Conservation (phyloP, 257 asterid species). For the Fraxinus cuspidata region DNA sequence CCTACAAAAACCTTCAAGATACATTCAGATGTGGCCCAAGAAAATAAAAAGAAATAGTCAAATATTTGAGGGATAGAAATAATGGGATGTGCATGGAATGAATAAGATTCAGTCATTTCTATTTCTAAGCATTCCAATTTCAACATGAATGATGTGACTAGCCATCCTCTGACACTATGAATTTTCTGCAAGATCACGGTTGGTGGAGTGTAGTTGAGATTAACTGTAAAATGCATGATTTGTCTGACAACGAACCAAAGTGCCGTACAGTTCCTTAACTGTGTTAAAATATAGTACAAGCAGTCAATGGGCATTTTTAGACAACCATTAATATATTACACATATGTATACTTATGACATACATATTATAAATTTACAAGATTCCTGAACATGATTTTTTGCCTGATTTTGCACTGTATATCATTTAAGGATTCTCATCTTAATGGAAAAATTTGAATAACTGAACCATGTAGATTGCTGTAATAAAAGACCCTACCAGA, state of each 20-base stretch:
- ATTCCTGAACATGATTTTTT: neutral
- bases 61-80: neutral
- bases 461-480: neutral
- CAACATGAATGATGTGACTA: neutral
- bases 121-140: neutral
- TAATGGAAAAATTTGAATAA: neutral
- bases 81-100: neutral
- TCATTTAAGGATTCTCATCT: neutral
- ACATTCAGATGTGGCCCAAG: neutral
- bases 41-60: neutral
- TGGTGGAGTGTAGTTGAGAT: neutral
- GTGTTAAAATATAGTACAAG: neutral
- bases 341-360: too few species aligned
- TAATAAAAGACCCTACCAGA: neutral
- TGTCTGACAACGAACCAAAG: too few species aligned
- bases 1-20: neutral
- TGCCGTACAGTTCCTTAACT: too few species aligned
- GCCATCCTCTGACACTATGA: neutral
- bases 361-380: neutral
- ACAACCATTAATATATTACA: neutral
- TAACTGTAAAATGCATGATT: neutral
- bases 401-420: neutral
- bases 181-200: neutral
- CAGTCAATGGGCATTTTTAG: neutral
- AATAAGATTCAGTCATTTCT: neutral